A percentile compares a stretch with the other conserved stretches of the same genome.
phyloP scores from a whole-genome alignment of 2,329 filamentous ascomycete species.

The Sporothrix protearum region DNA sequence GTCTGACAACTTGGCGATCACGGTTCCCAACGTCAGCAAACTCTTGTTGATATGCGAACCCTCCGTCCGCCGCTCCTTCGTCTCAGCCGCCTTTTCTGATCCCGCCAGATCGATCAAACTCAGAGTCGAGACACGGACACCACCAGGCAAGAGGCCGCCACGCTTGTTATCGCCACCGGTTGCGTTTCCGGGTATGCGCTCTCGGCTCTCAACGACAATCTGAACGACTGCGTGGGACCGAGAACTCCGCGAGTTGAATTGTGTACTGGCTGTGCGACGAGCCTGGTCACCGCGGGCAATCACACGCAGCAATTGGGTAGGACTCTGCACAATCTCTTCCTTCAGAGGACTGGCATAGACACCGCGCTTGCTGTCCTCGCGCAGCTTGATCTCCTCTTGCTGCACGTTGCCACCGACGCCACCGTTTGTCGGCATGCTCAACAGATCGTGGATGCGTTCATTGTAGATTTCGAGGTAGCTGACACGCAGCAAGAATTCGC shows the following conservation, averaged over 20 bases:
- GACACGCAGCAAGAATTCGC: constrained; percentile 90
- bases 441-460: constrained; percentile 89
- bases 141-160: constrained; percentile 70
- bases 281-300: constrained; percentile 93
- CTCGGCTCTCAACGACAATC: constrained; percentile 95
- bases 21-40: constrained; percentile 87
- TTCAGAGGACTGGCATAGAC: constrained; percentile 95
- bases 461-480: constrained; percentile 99
- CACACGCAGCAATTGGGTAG: constrained; percentile 88
- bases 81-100: constrained; percentile 92
- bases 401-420: constrained; percentile 51
- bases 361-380: constrained; percentile 92
- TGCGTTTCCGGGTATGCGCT: constrained; percentile 63
- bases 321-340: constrained; percentile 97
- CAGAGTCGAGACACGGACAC: constrained; percentile 89
- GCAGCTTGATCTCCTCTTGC: constrained; percentile 93
- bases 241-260: constrained; percentile 94
- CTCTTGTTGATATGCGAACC: constrained; percentile 99
- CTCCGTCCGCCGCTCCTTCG: constrained; percentile 88
- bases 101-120: constrained; percentile 95
- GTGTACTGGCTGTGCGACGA: constrained; percentile 84
- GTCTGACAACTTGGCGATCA: constrained; percentile 88
- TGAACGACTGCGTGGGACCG: constrained; percentile 98
- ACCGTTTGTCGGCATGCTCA: constrained; percentile 66
- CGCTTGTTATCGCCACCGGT: constrained; percentile 58